Percentiles rank a stretch among this genome's conserved stretches.
Conservation (phyloP, 495 filamentous ascomycete genomes). For the Daldinia vernicosa region DNA sequence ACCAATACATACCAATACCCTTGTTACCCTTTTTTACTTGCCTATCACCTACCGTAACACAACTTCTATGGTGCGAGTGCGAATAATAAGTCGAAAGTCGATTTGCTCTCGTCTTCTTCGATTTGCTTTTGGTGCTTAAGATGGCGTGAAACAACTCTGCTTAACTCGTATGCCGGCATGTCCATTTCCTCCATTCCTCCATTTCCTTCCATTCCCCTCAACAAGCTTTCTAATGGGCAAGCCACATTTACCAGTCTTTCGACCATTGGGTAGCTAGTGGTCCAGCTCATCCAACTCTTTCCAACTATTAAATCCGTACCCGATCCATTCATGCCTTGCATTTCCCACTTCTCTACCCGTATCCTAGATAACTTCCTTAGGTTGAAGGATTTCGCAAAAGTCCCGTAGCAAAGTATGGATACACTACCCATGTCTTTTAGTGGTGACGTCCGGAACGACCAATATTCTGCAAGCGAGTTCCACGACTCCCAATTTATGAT, state of each 20-base stretch:
- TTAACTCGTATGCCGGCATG: slow-evolving; percentile 3
- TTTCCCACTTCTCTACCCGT: background rate
- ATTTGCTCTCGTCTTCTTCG: background rate
- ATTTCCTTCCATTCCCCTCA: background rate
- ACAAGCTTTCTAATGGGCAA: background rate
- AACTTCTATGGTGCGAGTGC: no score
- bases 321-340: slow-evolving; percentile 20
- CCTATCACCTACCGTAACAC: slow-evolving; percentile 1
- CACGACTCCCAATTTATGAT: slow-evolving; percentile 23
- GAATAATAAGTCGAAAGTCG: slow-evolving; percentile 4
- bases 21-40: background rate
- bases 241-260: background rate
- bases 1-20: no score
- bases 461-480: slow-evolving; percentile 19
- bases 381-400: background rate
- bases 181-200: background rate
- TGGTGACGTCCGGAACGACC: slow-evolving; percentile 27
- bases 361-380: background rate
- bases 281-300: background rate
- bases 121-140: slow-evolving; percentile 13
- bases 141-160: slow-evolving; percentile 8
- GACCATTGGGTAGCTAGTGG: background rate
- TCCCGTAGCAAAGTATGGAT: slow-evolving; percentile 35
- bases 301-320: background rate
- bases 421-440: slow-evolving; percentile 23